Percentiles rank a stretch among this genome's conserved stretches.
Evolutionary conservation across 371 early-diverging fungal genomes (phyloP).

Genomic region (Mucor indicus): DNA sequence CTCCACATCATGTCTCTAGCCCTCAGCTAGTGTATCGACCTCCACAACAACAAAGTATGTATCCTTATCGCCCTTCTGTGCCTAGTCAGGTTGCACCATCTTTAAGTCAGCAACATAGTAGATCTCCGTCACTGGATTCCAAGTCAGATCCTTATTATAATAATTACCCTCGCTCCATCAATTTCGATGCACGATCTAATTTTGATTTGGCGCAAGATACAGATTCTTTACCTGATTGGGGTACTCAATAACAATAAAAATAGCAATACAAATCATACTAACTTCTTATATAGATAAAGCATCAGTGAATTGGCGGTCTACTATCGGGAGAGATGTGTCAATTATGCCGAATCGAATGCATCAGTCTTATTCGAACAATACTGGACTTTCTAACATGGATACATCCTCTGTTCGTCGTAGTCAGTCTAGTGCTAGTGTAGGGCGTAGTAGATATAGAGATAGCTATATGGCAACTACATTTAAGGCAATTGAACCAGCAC

Average conservation of each 20-base stretch:
- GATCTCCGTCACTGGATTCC: constrained; percentile 14
- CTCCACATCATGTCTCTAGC: no score
- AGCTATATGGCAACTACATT: constrained; percentile 44
- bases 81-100: neutral
- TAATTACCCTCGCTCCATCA: no score
- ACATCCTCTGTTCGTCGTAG: constrained; percentile 1
- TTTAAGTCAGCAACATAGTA: constrained; percentile 3
- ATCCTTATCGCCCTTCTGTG: neutral
- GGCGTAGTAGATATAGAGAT: constrained; percentile 39
- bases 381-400: neutral
- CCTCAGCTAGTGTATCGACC: neutral
- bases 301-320: neutral
- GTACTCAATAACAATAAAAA: neutral
- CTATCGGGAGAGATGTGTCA: constrained; percentile 9
- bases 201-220: constrained; percentile 1
- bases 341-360: constrained; percentile 8
- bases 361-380: neutral
- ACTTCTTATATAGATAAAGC: neutral
- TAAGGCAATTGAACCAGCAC: constrained; percentile 45
- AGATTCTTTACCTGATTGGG: constrained; percentile 3
- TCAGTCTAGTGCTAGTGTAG: constrained; percentile 9
- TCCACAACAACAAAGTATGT: neutral
- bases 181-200: no score
- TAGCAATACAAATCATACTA: neutral
- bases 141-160: constrained; percentile 4